These are phyloP conservation scores for Phanerochaete carnosa DNA, from an alignment of 768 basidiomycete species.

Conservation along the genomic window DNA sequence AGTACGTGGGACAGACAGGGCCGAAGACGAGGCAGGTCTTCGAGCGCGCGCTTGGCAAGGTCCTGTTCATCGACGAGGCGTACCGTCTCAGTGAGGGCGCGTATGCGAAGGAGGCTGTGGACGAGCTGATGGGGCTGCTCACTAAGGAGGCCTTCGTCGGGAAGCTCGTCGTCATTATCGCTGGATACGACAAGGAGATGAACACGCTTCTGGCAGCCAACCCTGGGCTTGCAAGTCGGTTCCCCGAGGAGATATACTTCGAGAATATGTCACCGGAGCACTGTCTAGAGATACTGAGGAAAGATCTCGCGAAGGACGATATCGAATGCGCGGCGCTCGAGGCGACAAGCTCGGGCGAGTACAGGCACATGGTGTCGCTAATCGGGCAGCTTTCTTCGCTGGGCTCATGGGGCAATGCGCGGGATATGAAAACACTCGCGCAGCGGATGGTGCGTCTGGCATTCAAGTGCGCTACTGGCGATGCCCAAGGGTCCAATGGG, in stretches of 20 bases:
- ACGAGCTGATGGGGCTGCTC: slow-evolving; percentile 63
- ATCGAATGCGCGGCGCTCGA: slow-evolving; percentile 36
- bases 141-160: slow-evolving; percentile 54
- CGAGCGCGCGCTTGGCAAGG: slow-evolving; percentile 61
- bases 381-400: slow-evolving; percentile 41
- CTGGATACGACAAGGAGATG: slow-evolving; percentile 69
- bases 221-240: slow-evolving; percentile 63
- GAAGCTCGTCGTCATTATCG: slow-evolving; percentile 64
- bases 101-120: slow-evolving; percentile 69
- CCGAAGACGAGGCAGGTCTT: slow-evolving; percentile 60
- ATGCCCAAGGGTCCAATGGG: neutral
- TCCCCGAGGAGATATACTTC: slow-evolving; percentile 59
- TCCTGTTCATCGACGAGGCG: slow-evolving; percentile 72
- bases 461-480: slow-evolving; percentile 18
- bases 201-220: slow-evolving; percentile 57
- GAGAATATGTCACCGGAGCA: slow-evolving; percentile 43
- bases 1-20: slow-evolving; percentile 71
- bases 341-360: slow-evolving; percentile 26
- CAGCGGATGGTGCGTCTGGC: slow-evolving; percentile 44
- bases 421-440: slow-evolving; percentile 55
- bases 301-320: slow-evolving; percentile 42
- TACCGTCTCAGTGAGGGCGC: slow-evolving; percentile 59
- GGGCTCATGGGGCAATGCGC: slow-evolving; percentile 66
- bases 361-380: slow-evolving; percentile 34
- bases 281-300: slow-evolving; percentile 48